Base-by-base conservation (phyloP, 2,329 filamentous ascomycete genomes). In the Beauveria rudraprayagi region DNA sequence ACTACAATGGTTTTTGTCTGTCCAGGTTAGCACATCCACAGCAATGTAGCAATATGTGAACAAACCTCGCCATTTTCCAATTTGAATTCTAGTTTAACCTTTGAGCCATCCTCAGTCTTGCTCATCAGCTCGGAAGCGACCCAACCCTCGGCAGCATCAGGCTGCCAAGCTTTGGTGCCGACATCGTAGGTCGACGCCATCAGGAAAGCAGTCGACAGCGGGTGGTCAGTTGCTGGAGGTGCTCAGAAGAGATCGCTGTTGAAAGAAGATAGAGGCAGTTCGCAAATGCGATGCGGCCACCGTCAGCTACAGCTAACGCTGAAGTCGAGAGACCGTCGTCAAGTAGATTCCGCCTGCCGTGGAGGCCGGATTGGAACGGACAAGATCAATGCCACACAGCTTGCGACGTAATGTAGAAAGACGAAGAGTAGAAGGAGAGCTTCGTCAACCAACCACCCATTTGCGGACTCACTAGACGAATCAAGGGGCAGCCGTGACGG, bases 161-260 rank as follows among this genome's bases (percentile, higher is more conserved):
- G 92, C 84, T 97, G 94, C 94, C 94, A 99, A 73, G 92, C 94
- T 84, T 91, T 87, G 71, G 93, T 97, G 73, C 93, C 94, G 72
- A 97, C 86, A 82, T 97, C 92, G 80, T 95, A 97, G 74, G 85
- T 91, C 77, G 95, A 90, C 80, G 91, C 91, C 92, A 96, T 96
- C 77, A 73, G 75, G 74, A 47, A 53, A 46, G n/a, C 24, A 56
- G 44, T 62, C n/a, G 44, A 17, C 16, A 11, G 24, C 16, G 34
- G 40, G 26, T 22, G 37, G 28, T 34, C 50, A 24, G 50, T 47
- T 9, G 9, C 48, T 53, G 3, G 57, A 24, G 28, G 57, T 24
- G 41, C 37, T 44, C 8, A 37, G 41, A 7, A 40, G 26, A 47
- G 19, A 26, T n/a, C 26, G 28, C 19, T 28, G 19, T 26, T 26